Evolutionary conservation across 116 monocot genomes (phyloP), one percentile per base, ranked within the genome.

Genomic region (Iris pallida): DNA sequence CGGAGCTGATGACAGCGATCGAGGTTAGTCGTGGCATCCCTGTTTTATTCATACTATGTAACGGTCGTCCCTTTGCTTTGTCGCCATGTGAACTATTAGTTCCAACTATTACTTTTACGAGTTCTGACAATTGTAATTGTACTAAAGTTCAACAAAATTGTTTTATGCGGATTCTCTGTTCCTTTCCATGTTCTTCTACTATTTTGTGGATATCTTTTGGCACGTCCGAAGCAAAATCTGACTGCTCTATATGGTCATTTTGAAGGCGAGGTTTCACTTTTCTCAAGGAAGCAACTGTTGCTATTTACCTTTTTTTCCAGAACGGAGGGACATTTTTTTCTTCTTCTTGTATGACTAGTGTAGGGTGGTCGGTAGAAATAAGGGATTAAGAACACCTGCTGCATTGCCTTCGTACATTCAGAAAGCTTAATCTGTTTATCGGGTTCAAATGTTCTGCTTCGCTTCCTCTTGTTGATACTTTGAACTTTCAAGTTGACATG

Each of bases 1-100:
- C 78, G 64, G 97, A 97, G 59, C 53, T 97, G 58, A 97, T 97
- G 97, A 90, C 92, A 6, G 92, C 92, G 19, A 71, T 85, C 65
- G 97, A 97, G 92, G 97, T 97, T 65, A 83, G 85, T 71, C 51
- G 16, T 57, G 4, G 59, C 53, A 14, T 57, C 15, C 20, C 47
- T 55, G 16, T 14, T 49, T 0, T 54, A 10, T 54, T 42, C 53
- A 30, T 47, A 18, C 17, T 67, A 4, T 54, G 16, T 53, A 40
- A 20, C 14, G 41, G 30, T 20, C 40, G 16, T 18, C 2, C 66
- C 54, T 54, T 64, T 68, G 47, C 45, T 65, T 64, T 63, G 44
- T 52, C 16, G 48, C 19, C 64, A 55, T 68, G 20, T 53, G 41
- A 16, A 2, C 47, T 7, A 46, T 65, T 15, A 42, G 7, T 17